Conservation (phyloP, 495 filamentous ascomycete species). For the Aspergillus conjunctus region DNA sequence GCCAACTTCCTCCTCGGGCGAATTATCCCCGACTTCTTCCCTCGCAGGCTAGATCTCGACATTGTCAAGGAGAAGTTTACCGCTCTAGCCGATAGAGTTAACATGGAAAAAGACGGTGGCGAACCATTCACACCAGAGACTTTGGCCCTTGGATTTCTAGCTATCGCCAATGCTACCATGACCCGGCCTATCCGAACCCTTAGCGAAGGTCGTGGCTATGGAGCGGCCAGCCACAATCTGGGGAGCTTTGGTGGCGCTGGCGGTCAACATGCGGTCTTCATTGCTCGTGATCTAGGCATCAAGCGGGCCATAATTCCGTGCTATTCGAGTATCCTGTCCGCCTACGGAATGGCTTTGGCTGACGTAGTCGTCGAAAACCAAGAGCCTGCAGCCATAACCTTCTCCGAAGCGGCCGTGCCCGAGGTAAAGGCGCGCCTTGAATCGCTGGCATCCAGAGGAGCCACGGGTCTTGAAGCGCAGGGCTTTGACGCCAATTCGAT, state of each 20-base stretch:
- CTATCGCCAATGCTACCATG: slow-evolving; percentile 96
- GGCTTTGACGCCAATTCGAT: slow-evolving; percentile 39
- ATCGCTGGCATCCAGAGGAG: slow-evolving; percentile 10
- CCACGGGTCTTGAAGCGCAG: slow-evolving; percentile 30
- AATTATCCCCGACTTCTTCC: slow-evolving; percentile 86
- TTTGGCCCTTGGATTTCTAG: slow-evolving; percentile 75
- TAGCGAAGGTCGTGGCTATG: slow-evolving; percentile 92
- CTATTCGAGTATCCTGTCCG: slow-evolving; percentile 92
- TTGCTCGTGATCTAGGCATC: slow-evolving; percentile 87
- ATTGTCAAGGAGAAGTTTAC: slow-evolving; percentile 71
- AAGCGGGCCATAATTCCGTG: slow-evolving; percentile 84
- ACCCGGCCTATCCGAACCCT: slow-evolving; percentile 87
- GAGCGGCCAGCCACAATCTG: slow-evolving; percentile 84
- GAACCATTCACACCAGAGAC: slow-evolving; percentile 68
- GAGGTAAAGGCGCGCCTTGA: slow-evolving; percentile 17
- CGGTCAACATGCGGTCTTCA: slow-evolving; percentile 95
- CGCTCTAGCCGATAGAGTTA: slow-evolving; percentile 72
- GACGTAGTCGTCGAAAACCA: slow-evolving; percentile 94
- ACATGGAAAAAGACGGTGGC: slow-evolving; percentile 50
- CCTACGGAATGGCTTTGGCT: slow-evolving; percentile 95
- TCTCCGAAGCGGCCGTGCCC: slow-evolving; percentile 21
- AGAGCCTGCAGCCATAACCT: slow-evolving; percentile 72
- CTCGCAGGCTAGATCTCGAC: slow-evolving; percentile 68
- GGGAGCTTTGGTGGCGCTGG: slow-evolving; percentile 95
- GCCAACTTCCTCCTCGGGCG: slow-evolving; percentile 85